Base-by-base conservation (phyloP, 176 grass and related monocot genomes). In the Bonia amplexicaulis region DNA sequence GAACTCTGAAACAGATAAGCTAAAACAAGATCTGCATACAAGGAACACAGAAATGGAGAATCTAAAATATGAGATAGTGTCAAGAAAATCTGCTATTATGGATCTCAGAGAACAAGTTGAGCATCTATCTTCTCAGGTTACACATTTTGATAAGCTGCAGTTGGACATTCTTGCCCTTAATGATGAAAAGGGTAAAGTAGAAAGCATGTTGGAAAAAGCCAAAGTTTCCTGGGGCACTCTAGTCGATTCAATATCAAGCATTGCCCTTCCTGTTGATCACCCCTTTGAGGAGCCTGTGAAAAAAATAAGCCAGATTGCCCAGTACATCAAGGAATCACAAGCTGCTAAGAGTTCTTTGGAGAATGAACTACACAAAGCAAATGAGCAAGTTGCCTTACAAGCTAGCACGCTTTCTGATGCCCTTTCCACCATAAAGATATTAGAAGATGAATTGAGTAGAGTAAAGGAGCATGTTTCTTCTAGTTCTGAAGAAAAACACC, bases 391-490 rank as follows among this genome's bases (percentile, higher is more conserved):
- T 78, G 80, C 78, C 57, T 74, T 78, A 25, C 67, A 92, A n/a
- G 79, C 82, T 81, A 88, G 66, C 85, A 86, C 52, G 66, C 69
- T 88, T 73, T 84, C 85, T 76, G 90, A 95, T 40, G 66, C 89
- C 20, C 64, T 77, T 78, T 86, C 82, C 19, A 86, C 87, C 71
- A 85, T 87, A 75, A 93, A 88, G 71, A 64, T 87, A 61, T 73
- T 94, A 86, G 91, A 96, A 81, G 88, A 86, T 78, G 88, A 95
- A 66, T 53, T 94, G 67, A 82, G 69, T 83, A 91, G 90, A 84
- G 54, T 82, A 54, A 92, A 89, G 83, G 88, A 91, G 26, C 77
- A 81, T 72, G 82, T 89, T 86, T 96, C 86, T 91, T 93, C 73
- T 80, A 85, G 73, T 91, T 82, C 81, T 82, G 88, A 94, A 65